phyloP scores from a whole-genome alignment of 1,284 basidiomycete species.

The Wallemia hederae region DNA sequence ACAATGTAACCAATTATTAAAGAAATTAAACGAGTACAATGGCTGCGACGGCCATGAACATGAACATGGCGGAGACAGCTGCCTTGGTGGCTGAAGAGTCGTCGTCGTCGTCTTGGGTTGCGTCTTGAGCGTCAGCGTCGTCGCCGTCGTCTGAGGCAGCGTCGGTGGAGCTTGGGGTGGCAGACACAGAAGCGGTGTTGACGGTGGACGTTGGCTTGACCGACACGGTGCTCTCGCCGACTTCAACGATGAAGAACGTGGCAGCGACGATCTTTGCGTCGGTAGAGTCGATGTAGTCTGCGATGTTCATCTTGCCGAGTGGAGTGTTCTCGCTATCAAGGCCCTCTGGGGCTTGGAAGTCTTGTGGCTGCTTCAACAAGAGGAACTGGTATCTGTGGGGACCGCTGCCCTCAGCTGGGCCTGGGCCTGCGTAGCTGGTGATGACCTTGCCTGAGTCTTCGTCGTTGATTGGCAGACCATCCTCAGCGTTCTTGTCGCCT shows the following conservation, averaged over 20 bases:
- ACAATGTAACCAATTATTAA: too few species aligned
- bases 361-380: conserved; percentile 29
- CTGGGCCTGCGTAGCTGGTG: conserved; percentile 42
- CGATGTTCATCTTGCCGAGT: conserved; percentile 26
- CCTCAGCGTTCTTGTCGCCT: conserved; percentile 17
- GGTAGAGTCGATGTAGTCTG: conserved; percentile 15
- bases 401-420: conserved; percentile 32
- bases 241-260: conserved; percentile 44
- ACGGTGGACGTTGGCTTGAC: conserved; percentile 31
- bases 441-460: conserved; percentile 3
- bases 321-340: conserved; percentile 24
- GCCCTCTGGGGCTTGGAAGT: conserved; percentile 31
- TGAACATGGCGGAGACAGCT: not conserved
- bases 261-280: conserved; percentile 17
- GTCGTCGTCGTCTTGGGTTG: conserved; percentile 6
- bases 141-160: conserved; percentile 8
- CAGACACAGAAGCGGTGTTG: conserved; percentile 27
- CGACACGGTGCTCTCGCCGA: conserved; percentile 27
- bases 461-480: conserved; percentile 1
- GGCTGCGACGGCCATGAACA: not conserved
- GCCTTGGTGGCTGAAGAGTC: not conserved
- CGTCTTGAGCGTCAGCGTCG: conserved; percentile 8
- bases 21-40: not conserved
- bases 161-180: conserved; percentile 6
- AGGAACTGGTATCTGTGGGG: conserved; percentile 34